Percentiles rank a stretch among this genome's conserved stretches.
These are phyloP conservation scores for Parastagonospora avenae DNA, from an alignment of 2,329 filamentous ascomycete species.

Conservation along the genomic window DNA sequence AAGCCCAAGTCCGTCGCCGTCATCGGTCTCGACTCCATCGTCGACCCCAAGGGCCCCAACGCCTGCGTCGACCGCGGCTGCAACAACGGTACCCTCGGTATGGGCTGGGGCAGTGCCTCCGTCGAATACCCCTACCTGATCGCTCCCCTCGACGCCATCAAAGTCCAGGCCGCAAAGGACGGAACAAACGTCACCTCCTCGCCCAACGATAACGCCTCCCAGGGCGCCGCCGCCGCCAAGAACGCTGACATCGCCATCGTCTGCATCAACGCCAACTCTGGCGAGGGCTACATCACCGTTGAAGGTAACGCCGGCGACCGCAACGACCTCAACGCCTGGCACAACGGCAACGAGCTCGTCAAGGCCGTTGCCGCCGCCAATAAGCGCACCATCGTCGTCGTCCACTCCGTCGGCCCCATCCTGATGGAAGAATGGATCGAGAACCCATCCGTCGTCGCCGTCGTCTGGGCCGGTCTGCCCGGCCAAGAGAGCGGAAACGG, in stretches of 20 bases:
- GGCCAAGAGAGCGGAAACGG: slow-evolving; percentile 51
- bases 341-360: slow-evolving; percentile 50
- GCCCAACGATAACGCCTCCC: slow-evolving; percentile 45
- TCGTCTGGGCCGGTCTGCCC: slow-evolving; percentile 49
- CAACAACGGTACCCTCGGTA: slow-evolving; percentile 66
- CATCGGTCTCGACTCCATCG: slow-evolving; percentile 81
- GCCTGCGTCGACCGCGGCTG: slow-evolving; percentile 73
- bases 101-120: slow-evolving; percentile 70
- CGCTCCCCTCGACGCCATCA: slow-evolving; percentile 51
- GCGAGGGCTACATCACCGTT: slow-evolving; percentile 57
- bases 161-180: slow-evolving; percentile 42
- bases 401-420: slow-evolving; percentile 46
- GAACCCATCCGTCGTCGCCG: slow-evolving; percentile 45
- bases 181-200: slow-evolving; percentile 48
- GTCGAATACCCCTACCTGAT: slow-evolving; percentile 54
- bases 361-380: slow-evolving; percentile 43
- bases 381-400: slow-evolving; percentile 47
- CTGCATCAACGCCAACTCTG: slow-evolving; percentile 55
- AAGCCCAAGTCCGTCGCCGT: slow-evolving; percentile 64
- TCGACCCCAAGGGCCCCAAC: slow-evolving; percentile 77
- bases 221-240: slow-evolving; percentile 45
- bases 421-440: slow-evolving; percentile 45
- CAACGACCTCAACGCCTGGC: slow-evolving; percentile 55
- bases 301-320: slow-evolving; percentile 55
- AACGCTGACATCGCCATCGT: slow-evolving; percentile 50